Conservation (phyloP, 805 yeast genomes). For the Zygosaccharomyces kombuchaensis region DNA sequence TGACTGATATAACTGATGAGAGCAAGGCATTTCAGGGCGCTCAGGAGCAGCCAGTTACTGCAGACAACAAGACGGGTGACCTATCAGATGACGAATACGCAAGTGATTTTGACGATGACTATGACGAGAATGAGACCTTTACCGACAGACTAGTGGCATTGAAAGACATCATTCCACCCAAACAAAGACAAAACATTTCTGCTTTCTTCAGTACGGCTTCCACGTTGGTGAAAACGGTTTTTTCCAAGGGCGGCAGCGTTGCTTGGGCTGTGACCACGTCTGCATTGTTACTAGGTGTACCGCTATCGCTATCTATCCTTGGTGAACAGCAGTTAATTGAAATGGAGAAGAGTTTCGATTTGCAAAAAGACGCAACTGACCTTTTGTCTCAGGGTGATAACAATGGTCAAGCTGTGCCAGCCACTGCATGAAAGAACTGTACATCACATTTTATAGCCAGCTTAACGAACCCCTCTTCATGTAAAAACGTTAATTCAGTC, state of each 20-base stretch:
- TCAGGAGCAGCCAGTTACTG: constrained; percentile 40
- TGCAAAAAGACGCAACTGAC: constrained; percentile 74
- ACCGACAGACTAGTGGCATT: constrained; percentile 86
- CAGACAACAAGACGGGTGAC: constrained; percentile 49
- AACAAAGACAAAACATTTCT: constrained; percentile 56
- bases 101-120: constrained; percentile 52
- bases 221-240: constrained; percentile 43
- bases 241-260: constrained; percentile 63
- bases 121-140: constrained; percentile 78
- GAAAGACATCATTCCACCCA: constrained; percentile 87
- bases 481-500: background rate
- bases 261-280: constrained; percentile 86
- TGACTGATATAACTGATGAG: constrained; percentile 35
- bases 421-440: constrained; percentile 17
- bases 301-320: constrained; percentile 81
- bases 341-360: constrained; percentile 85
- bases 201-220: constrained; percentile 32
- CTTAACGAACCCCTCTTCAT: constrained; percentile 5
- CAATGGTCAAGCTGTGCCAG: constrained; percentile 37
- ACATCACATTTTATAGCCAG: constrained; percentile 5
- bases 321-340: constrained; percentile 92
- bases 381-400: constrained; percentile 67
- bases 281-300: constrained; percentile 84
- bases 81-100: constrained; percentile 50
- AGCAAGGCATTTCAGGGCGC: constrained; percentile 16